Conservation (phyloP, 148 eudicot species). For the Rhododendron williamsianum region DNA sequence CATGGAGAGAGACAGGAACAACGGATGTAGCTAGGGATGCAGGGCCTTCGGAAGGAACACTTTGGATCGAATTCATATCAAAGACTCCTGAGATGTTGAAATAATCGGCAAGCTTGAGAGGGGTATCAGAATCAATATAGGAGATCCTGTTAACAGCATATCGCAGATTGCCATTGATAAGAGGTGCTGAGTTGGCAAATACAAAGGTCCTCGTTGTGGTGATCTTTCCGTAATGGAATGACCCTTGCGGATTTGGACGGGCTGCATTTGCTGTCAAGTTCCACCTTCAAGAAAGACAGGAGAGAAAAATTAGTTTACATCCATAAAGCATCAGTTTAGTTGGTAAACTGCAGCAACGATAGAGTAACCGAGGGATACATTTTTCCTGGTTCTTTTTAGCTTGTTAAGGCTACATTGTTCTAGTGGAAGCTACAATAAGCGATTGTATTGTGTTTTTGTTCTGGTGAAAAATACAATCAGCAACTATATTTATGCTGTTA, state of each 20-base stretch:
- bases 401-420: neutral
- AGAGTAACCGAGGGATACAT: neutral
- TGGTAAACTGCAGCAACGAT: neutral
- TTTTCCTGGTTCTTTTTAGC: neutral
- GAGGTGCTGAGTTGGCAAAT: constrained; percentile 62
- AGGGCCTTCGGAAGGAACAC: constrained; percentile 44
- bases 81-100: constrained; percentile 75
- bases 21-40: constrained; percentile 54
- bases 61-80: constrained; percentile 49
- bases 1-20: constrained; percentile 49
- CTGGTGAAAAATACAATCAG: neutral
- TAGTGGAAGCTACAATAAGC: neutral
- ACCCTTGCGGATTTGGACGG: constrained; percentile 91
- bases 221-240: constrained; percentile 77
- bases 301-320: neutral
- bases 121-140: constrained; percentile 62
- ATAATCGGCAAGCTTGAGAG: constrained; percentile 87
- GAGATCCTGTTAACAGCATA: constrained; percentile 79
- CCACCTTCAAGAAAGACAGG: constrained; percentile 48
- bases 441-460: neutral
- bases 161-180: constrained; percentile 60
- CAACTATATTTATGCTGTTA: too few relatives aligned
- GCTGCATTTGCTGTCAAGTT: constrained; percentile 92
- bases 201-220: constrained; percentile 46
- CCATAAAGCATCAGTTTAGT: neutral